A percentile compares a stretch with the other conserved stretches of the same genome.
phyloP scores from a whole-genome alignment of 2,329 filamentous ascomycete genomes.

The Parasarocladium wereldwijsianum region DNA sequence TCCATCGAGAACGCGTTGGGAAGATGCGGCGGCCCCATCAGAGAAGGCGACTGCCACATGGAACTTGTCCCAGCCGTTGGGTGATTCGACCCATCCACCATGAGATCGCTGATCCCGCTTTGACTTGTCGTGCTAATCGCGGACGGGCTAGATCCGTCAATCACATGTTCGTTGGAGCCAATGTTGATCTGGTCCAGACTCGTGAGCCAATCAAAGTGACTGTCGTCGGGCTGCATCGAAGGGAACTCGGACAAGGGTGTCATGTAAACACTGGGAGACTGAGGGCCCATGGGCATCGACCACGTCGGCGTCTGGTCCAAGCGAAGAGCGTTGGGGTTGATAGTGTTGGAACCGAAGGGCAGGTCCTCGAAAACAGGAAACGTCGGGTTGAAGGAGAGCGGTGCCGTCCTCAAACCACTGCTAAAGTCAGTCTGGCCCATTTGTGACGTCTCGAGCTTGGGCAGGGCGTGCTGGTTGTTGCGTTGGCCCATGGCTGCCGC shows the following conservation, averaged over 20 bases:
- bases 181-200: conserved; percentile 65
- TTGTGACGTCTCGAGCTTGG: conserved; percentile 69
- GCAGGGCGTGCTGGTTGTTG: conserved; percentile 51
- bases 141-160: conserved; percentile 89
- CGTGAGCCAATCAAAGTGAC: conserved; percentile 68
- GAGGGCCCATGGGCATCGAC: conserved; percentile 45
- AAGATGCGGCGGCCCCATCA: conserved; percentile 56
- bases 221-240: conserved; percentile 48
- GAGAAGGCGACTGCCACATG: conserved; percentile 56
- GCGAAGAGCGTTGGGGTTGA: conserved; percentile 64
- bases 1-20: conserved; percentile 62
- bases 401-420: conserved; percentile 64
- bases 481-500: conserved; percentile 52
- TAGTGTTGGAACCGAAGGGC: conserved; percentile 31
- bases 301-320: conserved; percentile 67
- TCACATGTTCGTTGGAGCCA: conserved; percentile 58
- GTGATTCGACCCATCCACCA: conserved; percentile 69
- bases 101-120: conserved; percentile 78
- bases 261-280: conserved; percentile 41
- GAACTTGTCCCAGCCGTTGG: conserved; percentile 36
- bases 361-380: conserved; percentile 52
- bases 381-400: conserved; percentile 49
- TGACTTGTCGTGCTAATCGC: conserved; percentile 92
- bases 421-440: conserved; percentile 42
- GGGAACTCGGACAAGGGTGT: conserved; percentile 41